Percentiles rank a stretch among this genome's conserved stretches.
Conservation (phyloP, 73 alveolate species). For the Paramecium primaurelia region DNA sequence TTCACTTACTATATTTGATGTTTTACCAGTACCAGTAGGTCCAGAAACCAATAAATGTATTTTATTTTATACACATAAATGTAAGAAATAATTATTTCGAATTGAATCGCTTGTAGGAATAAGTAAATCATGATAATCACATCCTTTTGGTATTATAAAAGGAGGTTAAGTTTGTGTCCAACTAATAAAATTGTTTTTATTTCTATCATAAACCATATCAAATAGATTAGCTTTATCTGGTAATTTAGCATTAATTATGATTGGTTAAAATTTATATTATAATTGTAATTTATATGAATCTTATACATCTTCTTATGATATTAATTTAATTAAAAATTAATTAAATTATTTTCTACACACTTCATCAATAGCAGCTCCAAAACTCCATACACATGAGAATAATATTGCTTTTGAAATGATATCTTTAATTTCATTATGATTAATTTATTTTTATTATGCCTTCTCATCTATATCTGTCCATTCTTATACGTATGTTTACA, state of each 20-base stretch:
- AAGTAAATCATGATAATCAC: conserved; percentile 90
- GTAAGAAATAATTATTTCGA: conserved; percentile 91
- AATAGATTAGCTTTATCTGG: conserved; percentile 63
- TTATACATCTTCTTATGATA: conserved; percentile 73
- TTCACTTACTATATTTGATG: conserved; percentile 90
- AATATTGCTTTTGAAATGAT: conserved; percentile 78
- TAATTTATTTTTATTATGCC: background rate
- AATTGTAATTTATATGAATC: background rate
- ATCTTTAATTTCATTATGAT: conserved; percentile 90
- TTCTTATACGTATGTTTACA: conserved; percentile 62
- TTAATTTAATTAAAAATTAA: conserved; percentile 76
- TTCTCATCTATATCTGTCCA: conserved; percentile 70
- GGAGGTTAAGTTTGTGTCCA: conserved; percentile 81
- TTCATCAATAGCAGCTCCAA: conserved; percentile 98
- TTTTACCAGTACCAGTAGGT: conserved; percentile 99
- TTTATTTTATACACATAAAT: conserved; percentile 81
- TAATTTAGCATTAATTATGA: conserved; percentile 39
- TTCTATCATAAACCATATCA: conserved; percentile 78
- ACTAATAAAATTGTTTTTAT: conserved; percentile 67
- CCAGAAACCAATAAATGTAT: conserved; percentile 97
- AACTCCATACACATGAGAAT: conserved; percentile 95
- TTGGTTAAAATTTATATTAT: conserved; percentile 22
- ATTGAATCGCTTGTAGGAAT: conserved; percentile 98
- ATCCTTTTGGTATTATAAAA: conserved; percentile 79
- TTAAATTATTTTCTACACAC: conserved; percentile 91